phyloP scores from a whole-genome alignment of 306 rosid species.

The Inga oerstediana region DNA sequence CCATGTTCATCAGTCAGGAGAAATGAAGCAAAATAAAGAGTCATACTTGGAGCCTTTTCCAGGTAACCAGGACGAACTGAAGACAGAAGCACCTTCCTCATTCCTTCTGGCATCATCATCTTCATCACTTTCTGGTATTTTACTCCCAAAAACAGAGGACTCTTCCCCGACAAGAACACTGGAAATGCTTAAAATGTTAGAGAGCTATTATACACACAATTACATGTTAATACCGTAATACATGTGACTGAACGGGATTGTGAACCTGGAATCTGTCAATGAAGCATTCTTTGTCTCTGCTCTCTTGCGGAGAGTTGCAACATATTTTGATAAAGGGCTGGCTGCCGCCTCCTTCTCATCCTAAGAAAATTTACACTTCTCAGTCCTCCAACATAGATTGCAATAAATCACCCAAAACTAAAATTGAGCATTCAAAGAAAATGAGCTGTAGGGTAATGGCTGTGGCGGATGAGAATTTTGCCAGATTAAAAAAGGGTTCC shows the following conservation, averaged over 20 bases:
- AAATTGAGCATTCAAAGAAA: slow-evolving; percentile 2
- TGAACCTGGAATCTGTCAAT: slow-evolving; percentile 78
- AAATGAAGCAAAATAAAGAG: slow-evolving; percentile 22
- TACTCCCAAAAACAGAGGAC: slow-evolving; percentile 58
- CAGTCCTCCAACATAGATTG: slow-evolving; percentile 23
- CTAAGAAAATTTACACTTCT: slow-evolving; percentile 41
- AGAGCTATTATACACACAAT: slow-evolving; percentile 30
- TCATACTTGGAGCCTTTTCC: slow-evolving; percentile 70
- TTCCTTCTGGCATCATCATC: slow-evolving; percentile 46
- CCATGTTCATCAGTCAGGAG: slow-evolving; percentile 13
- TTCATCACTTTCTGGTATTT: slow-evolving; percentile 61
- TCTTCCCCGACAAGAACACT: slow-evolving; percentile 86
- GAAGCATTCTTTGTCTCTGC: slow-evolving; percentile 61
- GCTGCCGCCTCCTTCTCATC: slow-evolving; percentile 64
- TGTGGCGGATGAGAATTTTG: slow-evolving; percentile 13
- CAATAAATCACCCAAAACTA: slow-evolving; percentile 9
- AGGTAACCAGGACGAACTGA: slow-evolving; percentile 91
- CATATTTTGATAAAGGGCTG: slow-evolving; percentile 70
- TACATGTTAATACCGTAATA: slow-evolving; percentile 15
- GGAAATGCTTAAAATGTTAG: slow-evolving; percentile 44
- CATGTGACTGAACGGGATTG: slow-evolving; percentile 10
- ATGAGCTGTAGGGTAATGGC: background rate
- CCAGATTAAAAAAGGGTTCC: background rate
- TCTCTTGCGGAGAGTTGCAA: slow-evolving; percentile 56
- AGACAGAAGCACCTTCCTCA: slow-evolving; percentile 61